These are phyloP conservation scores for Rhodamnia argentea DNA, from an alignment of 345 rosid genomes.

Conservation along the genomic window DNA sequence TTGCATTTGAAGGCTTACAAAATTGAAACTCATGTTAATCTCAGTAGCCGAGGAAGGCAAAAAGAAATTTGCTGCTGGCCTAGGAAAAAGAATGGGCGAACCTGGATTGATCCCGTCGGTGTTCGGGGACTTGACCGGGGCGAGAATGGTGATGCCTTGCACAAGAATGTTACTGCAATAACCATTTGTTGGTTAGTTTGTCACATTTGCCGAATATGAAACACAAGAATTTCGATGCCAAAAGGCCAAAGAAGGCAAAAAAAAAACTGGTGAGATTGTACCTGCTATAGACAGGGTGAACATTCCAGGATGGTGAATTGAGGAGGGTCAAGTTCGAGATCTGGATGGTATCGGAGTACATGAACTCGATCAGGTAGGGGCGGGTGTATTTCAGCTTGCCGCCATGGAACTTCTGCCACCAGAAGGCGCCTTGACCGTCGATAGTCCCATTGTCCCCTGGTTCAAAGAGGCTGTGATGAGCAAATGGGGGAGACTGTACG, in stretches of 20 bases:
- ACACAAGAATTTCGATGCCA: background rate
- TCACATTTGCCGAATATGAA: background rate
- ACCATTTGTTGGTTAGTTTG: background rate
- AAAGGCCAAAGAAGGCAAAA: background rate
- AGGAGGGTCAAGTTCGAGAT: conserved; percentile 78
- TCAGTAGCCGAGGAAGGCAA: conserved; percentile 5
- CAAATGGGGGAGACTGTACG: background rate
- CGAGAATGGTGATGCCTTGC: conserved; percentile 76
- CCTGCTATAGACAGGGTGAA: conserved; percentile 94
- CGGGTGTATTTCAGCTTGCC: conserved; percentile 78
- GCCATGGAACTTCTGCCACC: conserved; percentile 86
- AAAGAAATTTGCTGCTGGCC: background rate
- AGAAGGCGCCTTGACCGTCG: conserved; percentile 82
- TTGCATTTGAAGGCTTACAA: background rate
- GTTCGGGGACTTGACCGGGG: conserved; percentile 81
- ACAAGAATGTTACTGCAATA: conserved; percentile 54
- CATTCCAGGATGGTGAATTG: conserved; percentile 85
- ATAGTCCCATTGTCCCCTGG: conserved; percentile 79
- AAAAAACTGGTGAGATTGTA: background rate
- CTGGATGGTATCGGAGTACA: conserved; percentile 56
- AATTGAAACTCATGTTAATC: background rate
- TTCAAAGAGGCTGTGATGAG: background rate
- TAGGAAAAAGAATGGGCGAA: conserved; percentile 1
- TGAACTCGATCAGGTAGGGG: conserved; percentile 77
- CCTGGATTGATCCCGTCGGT: conserved; percentile 97